phyloP scores from a whole-genome alignment of 257 asterid species.

The Anisodus acutangulus region DNA sequence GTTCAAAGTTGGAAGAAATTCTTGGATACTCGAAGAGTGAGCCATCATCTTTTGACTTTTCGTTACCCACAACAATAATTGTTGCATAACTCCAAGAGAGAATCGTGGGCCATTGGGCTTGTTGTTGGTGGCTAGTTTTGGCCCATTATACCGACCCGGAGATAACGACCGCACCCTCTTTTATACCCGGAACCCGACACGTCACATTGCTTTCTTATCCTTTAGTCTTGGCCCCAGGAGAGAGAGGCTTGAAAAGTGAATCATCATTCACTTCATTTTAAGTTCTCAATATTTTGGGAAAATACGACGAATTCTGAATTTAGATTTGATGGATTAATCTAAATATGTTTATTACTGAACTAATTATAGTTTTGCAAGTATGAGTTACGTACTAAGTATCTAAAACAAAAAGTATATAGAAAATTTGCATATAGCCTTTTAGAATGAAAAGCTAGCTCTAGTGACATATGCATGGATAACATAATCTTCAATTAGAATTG shows the following conservation, averaged over 20 bases:
- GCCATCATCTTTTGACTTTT: slow-evolving; percentile 24
- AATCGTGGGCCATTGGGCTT: background rate
- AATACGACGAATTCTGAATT: background rate
- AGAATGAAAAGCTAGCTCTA: background rate
- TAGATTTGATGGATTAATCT: background rate
- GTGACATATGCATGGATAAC: no score
- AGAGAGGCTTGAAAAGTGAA: background rate
- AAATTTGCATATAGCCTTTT: no score
- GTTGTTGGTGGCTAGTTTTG: slow-evolving; percentile 1
- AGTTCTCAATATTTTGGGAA: background rate
- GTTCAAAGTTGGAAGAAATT: slow-evolving; percentile 11
- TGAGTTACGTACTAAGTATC: background rate
- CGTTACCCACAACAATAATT: background rate
- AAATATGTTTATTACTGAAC: no score
- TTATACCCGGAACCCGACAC: background rate
- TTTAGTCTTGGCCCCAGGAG: background rate
- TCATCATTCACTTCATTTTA: background rate
- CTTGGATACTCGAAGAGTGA: background rate
- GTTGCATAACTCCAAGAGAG: background rate
- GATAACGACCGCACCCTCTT: background rate
- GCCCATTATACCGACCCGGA: slow-evolving; percentile 11
- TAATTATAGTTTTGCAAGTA: no score
- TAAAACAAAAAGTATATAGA: no score
- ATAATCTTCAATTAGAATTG: no score
- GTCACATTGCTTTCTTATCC: background rate